A percentile compares a stretch with the other conserved stretches of the same genome.
phyloP scores from a whole-genome alignment of 1,284 basidiomycete species.

The Neonothopanus nambi region DNA sequence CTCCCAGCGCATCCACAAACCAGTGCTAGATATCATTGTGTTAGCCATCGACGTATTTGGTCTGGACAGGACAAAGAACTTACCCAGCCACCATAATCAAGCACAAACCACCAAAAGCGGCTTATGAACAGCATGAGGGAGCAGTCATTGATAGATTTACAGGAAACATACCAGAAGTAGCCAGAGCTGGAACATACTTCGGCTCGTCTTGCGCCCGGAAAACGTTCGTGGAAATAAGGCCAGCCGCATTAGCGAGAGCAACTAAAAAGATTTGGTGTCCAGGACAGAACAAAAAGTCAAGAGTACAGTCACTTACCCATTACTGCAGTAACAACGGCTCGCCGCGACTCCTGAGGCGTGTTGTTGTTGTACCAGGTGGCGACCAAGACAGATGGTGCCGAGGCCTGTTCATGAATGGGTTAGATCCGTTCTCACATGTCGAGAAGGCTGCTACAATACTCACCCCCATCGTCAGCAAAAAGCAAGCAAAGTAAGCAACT shows the following conservation, averaged over 20 bases:
- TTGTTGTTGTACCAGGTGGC: slow-evolving; percentile 55
- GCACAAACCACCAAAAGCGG: slow-evolving; percentile 43
- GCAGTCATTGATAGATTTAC: neutral
- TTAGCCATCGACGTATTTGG: neutral
- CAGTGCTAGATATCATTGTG: slow-evolving; percentile 24
- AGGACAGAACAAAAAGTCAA: neutral
- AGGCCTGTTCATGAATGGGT: slow-evolving; percentile 30
- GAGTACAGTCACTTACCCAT: slow-evolving; percentile 34
- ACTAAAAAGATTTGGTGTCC: slow-evolving; percentile 28
- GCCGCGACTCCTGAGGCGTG: slow-evolving; percentile 46
- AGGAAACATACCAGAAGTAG: slow-evolving; percentile 35
- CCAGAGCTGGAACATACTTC: slow-evolving; percentile 40
- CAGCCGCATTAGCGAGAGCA: slow-evolving; percentile 50
- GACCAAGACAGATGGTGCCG: slow-evolving; percentile 48
- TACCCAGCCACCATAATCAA: slow-evolving; percentile 38
- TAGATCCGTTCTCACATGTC: neutral
- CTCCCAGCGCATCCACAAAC: slow-evolving; percentile 43
- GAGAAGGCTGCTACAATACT: slow-evolving; percentile 14
- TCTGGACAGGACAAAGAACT: slow-evolving; percentile 12
- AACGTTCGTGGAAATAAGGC: slow-evolving; percentile 52
- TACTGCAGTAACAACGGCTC: slow-evolving; percentile 50
- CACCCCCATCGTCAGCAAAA: slow-evolving; percentile 47
- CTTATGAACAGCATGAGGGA: slow-evolving; percentile 20
- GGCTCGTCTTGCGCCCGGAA: slow-evolving; percentile 51
- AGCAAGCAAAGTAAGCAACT: slow-evolving; percentile 52